phyloP scores from a whole-genome alignment of 495 filamentous ascomycete species.

The Talaromyces stipitatus region DNA sequence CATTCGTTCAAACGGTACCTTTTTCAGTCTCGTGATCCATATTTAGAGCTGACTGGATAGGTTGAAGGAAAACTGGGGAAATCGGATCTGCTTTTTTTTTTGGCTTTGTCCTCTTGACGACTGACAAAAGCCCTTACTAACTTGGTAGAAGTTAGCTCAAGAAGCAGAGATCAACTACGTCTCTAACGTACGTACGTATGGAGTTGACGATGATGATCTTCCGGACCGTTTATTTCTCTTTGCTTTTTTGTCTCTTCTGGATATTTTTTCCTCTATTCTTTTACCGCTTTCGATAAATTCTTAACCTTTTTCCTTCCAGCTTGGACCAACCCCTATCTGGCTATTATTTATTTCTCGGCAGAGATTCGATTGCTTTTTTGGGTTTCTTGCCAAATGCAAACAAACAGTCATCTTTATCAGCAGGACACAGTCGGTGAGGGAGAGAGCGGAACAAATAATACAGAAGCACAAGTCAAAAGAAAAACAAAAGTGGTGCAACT shows the following conservation, averaged over 20 bases:
- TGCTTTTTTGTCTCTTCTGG: constrained; percentile 10
- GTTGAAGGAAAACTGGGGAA: background rate
- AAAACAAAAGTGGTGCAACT: constrained; percentile 2
- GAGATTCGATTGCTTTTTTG: background rate
- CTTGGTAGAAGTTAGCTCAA: background rate
- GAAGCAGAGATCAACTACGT: background rate
- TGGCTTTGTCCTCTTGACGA: background rate
- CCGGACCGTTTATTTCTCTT: constrained; percentile 6
- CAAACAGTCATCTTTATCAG: background rate
- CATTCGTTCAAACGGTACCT: constrained; percentile 1
- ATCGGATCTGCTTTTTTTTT: background rate
- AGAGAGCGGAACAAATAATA: constrained; percentile 4
- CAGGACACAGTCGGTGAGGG: constrained; percentile 4
- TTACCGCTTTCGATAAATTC: background rate
- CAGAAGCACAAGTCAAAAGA: constrained; percentile 13
- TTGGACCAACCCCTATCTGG: too few relatives aligned
- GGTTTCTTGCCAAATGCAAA: too few relatives aligned
- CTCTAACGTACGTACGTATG: too few relatives aligned
- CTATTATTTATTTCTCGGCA: too few relatives aligned
- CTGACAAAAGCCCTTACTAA: background rate
- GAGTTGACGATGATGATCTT: background rate
- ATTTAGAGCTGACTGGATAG: constrained; percentile 1
- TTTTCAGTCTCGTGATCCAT: background rate
- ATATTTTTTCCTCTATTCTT: constrained; percentile 1
- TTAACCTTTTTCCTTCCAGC: background rate